phyloP scores from a whole-genome alignment of 257 asterid genomes.

The Ilex aquifolium region DNA sequence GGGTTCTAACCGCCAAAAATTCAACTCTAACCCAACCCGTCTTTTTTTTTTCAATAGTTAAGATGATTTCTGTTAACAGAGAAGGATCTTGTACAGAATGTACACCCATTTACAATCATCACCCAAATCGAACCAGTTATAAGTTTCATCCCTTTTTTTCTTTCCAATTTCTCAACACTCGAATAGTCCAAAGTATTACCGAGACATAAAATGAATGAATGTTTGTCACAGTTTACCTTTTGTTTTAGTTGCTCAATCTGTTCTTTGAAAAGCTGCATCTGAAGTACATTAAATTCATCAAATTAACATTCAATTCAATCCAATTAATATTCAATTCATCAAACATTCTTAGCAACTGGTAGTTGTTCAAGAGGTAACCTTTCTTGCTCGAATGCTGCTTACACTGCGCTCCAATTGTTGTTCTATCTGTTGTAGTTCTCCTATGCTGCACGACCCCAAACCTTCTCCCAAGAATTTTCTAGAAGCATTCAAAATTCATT shows the following conservation, averaged over 20 bases:
- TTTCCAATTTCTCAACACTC: background rate
- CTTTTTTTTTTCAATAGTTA: too few relatives aligned
- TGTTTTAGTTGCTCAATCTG: constrained; percentile 67
- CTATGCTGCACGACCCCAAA: constrained; percentile 49
- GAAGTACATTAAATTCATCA: background rate
- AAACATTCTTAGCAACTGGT: too few relatives aligned
- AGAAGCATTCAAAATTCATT: background rate
- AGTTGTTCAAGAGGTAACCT: constrained; percentile 28
- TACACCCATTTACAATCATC: too few relatives aligned
- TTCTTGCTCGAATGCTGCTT: constrained; percentile 58
- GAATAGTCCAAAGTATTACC: background rate
- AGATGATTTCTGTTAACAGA: too few relatives aligned
- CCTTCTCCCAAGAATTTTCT: constrained; percentile 90
- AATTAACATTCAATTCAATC: too few relatives aligned
- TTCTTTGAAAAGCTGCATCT: constrained; percentile 78
- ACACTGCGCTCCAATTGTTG: constrained; percentile 76
- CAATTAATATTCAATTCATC: background rate
- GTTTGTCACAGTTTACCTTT: constrained; percentile 39
- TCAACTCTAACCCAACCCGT: too few relatives aligned
- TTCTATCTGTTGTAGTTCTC: constrained; percentile 76
- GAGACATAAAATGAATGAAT: background rate
- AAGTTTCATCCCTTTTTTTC: too few relatives aligned
- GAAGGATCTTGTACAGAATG: too few relatives aligned
- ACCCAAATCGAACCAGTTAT: too few relatives aligned
- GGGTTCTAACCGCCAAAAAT: too few relatives aligned